phyloP scores from a whole-genome alignment of 306 rosid species.

The Ormosia emarginata region DNA sequence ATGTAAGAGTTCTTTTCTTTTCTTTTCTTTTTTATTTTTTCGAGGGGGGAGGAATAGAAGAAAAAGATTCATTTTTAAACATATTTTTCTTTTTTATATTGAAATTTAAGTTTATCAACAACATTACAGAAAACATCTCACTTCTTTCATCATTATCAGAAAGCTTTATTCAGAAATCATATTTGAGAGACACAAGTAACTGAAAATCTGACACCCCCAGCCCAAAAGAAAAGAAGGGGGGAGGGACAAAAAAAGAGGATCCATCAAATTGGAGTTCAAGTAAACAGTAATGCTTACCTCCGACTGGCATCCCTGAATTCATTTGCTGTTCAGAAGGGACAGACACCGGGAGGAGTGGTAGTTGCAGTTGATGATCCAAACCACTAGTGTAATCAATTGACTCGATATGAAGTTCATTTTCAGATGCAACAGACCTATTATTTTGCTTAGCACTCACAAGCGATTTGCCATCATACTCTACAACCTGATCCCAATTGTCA shows the following conservation, averaged over 20 bases:
- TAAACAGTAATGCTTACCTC: constrained; percentile 48
- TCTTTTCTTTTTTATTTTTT: not conserved
- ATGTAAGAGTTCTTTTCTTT: not conserved
- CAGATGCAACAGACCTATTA: constrained; percentile 39
- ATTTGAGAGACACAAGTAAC: not conserved
- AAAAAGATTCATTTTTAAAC: not conserved
- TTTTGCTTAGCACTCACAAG: constrained; percentile 50
- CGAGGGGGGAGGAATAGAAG: not conserved
- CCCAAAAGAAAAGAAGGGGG: not conserved
- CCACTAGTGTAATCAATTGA: constrained; percentile 40
- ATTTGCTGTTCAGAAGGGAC: constrained; percentile 59
- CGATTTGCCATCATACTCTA: constrained; percentile 92
- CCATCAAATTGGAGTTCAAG: constrained; percentile 1
- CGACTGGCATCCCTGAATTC: constrained; percentile 50
- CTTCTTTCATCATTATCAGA: not conserved
- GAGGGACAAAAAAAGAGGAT: not conserved
- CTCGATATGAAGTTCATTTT: constrained; percentile 51
- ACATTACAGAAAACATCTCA: not conserved
- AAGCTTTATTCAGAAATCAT: not conserved
- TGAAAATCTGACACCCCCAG: not conserved
- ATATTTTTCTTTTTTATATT: not conserved
- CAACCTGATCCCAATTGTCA: constrained; percentile 86
- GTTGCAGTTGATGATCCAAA: constrained; percentile 55
- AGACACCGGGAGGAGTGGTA: constrained; percentile 37
- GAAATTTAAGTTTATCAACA: not conserved